These are phyloP conservation scores for Acacia pycnantha DNA, from an alignment of 331 rosid species.

Conservation along the genomic window DNA sequence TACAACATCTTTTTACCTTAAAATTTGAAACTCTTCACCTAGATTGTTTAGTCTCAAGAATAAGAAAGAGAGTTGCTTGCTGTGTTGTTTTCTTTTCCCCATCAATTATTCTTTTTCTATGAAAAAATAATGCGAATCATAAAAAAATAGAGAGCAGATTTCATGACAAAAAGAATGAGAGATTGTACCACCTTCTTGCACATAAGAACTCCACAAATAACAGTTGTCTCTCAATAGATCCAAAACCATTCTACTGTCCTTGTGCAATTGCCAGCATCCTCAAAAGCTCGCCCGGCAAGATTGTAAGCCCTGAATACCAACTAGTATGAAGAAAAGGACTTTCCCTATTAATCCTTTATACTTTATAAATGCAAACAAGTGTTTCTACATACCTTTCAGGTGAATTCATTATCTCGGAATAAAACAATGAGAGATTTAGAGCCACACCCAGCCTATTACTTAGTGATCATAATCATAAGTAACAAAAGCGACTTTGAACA, in stretches of 20 bases:
- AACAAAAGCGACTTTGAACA: neutral
- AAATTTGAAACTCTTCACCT: neutral
- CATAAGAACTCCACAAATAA: constrained; percentile 40
- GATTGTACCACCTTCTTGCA: neutral
- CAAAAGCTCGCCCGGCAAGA: constrained; percentile 43
- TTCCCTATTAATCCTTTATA: neutral
- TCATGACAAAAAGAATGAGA: neutral
- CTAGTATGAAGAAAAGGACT: neutral
- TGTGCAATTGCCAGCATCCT: constrained; percentile 45
- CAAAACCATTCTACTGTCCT: constrained; percentile 49
- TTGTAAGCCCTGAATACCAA: constrained; percentile 29
- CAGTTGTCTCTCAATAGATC: constrained; percentile 46
- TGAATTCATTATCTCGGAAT: constrained; percentile 38
- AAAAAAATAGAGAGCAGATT: neutral
- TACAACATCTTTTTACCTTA: neutral
- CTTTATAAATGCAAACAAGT: neutral
- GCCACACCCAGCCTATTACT: constrained; percentile 33
- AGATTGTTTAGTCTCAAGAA: neutral
- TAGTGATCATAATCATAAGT: neutral
- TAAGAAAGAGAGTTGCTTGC: no score
- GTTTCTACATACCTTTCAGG: constrained; percentile 26
- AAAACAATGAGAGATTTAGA: constrained; percentile 43
- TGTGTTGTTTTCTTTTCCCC: neutral
- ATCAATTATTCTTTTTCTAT: neutral
- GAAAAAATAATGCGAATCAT: neutral